phyloP scores from a whole-genome alignment of 1,139 yeast species.

The Magnusiomyces tetraspermus region DNA sequence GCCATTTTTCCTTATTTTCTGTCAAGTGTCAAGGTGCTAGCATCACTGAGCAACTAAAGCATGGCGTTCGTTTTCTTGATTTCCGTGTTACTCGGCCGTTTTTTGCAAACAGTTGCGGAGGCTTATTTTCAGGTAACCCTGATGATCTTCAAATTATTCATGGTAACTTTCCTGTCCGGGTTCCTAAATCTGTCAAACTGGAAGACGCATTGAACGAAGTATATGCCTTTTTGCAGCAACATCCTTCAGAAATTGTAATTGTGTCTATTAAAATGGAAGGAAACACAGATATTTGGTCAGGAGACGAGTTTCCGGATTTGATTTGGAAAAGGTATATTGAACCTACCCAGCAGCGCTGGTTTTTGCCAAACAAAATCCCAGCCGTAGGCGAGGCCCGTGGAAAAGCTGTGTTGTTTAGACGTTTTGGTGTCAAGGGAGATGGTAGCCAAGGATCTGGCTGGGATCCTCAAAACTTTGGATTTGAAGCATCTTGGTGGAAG shows the following conservation, averaged over 20 bases:
- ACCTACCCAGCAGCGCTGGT: conserved; percentile 50
- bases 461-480: conserved; percentile 41
- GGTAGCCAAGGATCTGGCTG: conserved; percentile 27
- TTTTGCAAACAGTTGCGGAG: conserved; percentile 20
- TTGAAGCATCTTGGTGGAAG: conserved; percentile 59
- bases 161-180: conserved; percentile 65
- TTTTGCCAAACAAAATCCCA: conserved; percentile 49
- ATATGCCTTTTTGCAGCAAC: conserved; percentile 44
- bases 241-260: conserved; percentile 53
- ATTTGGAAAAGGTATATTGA: conserved; percentile 54
- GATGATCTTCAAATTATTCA: conserved; percentile 61
- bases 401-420: conserved; percentile 54
- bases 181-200: conserved; percentile 50
- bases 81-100: conserved; percentile 55
- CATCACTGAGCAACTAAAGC: conserved; percentile 51
- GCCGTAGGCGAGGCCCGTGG: conserved; percentile 56
- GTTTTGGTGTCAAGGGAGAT: conserved; percentile 53
- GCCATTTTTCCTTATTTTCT: conserved; percentile 61
- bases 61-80: conserved; percentile 70
- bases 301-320: conserved; percentile 57
- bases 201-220: conserved; percentile 45
- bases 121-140: conserved; percentile 15
- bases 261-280: conserved; percentile 74
- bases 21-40: conserved; percentile 68
- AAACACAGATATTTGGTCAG: conserved; percentile 44